Percentiles rank a stretch among this genome's conserved stretches.
phyloP scores from a whole-genome alignment of 164 flowering plant species.

The Chimonanthus praecox region DNA sequence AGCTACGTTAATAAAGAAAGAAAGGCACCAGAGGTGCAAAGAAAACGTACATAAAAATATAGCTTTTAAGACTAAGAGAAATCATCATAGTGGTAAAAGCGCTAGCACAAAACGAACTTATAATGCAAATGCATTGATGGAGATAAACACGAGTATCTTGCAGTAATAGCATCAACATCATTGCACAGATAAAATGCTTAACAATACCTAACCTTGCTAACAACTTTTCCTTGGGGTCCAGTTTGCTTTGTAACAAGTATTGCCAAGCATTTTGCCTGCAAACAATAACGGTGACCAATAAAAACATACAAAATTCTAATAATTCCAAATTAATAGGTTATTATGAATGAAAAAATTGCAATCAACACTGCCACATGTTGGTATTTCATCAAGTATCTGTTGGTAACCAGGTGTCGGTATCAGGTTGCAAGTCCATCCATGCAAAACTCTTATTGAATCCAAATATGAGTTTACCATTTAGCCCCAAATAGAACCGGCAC shows the following conservation, averaged over 20 bases:
- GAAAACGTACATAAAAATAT: too few relatives aligned
- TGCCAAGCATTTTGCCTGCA: slow-evolving; percentile 97
- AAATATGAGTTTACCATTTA: too few relatives aligned
- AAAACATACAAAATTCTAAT: neutral
- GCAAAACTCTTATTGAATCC: too few relatives aligned
- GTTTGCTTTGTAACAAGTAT: slow-evolving; percentile 96
- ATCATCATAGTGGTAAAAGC: neutral
- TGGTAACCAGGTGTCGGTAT: too few relatives aligned
- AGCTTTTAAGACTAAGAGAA: too few relatives aligned
- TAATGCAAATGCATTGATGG: neutral
- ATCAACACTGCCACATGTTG: too few relatives aligned
- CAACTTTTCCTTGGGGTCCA: slow-evolving; percentile 92
- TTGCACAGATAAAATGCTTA: neutral
- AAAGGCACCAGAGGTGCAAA: too few relatives aligned
- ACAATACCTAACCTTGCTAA: slow-evolving; percentile 67
- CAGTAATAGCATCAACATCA: neutral
- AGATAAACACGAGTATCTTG: neutral
- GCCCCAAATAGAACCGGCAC: too few relatives aligned
- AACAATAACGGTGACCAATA: neutral
- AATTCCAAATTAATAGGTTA: neutral
- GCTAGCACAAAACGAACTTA: neutral
- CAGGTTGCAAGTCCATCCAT: too few relatives aligned
- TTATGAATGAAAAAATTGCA: too few relatives aligned
- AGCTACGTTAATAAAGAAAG: too few relatives aligned
- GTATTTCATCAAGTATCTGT: too few relatives aligned